Evolutionary conservation across 1,284 basidiomycete species (phyloP).

Genomic region (Puccinia hordei): DNA sequence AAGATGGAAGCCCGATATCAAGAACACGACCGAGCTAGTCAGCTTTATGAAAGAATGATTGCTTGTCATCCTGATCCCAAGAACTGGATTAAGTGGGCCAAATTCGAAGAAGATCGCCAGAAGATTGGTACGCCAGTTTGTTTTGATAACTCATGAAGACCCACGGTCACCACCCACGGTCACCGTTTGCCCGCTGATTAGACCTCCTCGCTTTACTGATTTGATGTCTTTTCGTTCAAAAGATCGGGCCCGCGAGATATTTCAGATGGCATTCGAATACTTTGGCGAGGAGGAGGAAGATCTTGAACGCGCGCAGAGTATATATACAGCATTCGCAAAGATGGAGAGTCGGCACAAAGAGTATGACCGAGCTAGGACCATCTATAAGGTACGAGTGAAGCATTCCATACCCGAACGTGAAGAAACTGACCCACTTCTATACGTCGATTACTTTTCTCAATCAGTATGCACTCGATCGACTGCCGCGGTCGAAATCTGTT

Average conservation of each 20-base stretch:
- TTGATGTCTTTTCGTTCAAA: constrained; percentile 13
- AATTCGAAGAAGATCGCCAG: constrained; percentile 91
- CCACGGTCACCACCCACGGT: no score
- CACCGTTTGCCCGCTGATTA: background rate
- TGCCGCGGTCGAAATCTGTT: constrained; percentile 85
- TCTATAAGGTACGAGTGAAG: constrained; percentile 74
- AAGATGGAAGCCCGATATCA: constrained; percentile 92
- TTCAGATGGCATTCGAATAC: constrained; percentile 93
- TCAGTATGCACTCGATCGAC: constrained; percentile 85
- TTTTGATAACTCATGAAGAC: constrained; percentile 15
- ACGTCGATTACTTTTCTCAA: background rate
- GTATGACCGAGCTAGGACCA: constrained; percentile 91
- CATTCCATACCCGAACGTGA: background rate
- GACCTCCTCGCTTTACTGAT: background rate
- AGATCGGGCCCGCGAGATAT: constrained; percentile 92
- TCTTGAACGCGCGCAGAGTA: constrained; percentile 92
- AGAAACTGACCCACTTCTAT: constrained; percentile 38
- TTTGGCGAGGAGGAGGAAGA: constrained; percentile 97
- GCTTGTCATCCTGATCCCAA: constrained; percentile 88
- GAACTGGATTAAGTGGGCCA: constrained; percentile 94
- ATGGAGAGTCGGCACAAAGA: constrained; percentile 97
- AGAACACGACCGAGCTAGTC: constrained; percentile 86
- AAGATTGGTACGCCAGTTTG: constrained; percentile 63
- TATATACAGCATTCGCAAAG: constrained; percentile 93
- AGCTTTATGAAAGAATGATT: constrained; percentile 92